These are phyloP conservation scores for Aspergillaceae sp. DNA, from an alignment of 2,329 filamentous ascomycete genomes.

Conservation along the genomic window DNA sequence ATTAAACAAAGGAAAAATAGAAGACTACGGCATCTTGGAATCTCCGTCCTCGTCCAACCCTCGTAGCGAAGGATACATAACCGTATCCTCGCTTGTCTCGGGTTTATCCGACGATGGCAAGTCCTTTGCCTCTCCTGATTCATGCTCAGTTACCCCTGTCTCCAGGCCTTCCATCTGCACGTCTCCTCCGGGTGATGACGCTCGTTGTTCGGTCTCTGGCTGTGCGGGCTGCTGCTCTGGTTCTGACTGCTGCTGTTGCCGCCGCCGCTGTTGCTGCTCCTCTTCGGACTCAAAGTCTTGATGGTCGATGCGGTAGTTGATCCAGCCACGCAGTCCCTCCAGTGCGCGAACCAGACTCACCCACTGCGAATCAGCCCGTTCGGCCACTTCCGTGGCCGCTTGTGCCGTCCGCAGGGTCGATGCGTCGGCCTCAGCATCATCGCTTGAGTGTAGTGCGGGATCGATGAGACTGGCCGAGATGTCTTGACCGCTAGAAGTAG, in stretches of 20 bases:
- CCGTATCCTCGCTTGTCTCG: constrained; percentile 10
- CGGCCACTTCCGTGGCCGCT: constrained; percentile 32
- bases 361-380: constrained; percentile 47
- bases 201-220: not conserved
- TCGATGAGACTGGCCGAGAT: constrained; percentile 36
- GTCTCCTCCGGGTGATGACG: constrained; percentile 5
- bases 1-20: constrained; percentile 3
- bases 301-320: constrained; percentile 47
- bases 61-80: constrained; percentile 26
- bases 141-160: constrained; percentile 17
- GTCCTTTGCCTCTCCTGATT: constrained; percentile 4
- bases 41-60: constrained; percentile 28
- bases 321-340: constrained; percentile 50
- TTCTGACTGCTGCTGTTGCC: not conserved
- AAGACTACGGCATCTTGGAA: constrained; percentile 25
- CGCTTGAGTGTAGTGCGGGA: constrained; percentile 30
- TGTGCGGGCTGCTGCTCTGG: constrained; percentile 3
- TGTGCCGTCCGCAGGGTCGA: constrained; percentile 28
- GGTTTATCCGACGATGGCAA: constrained; percentile 8
- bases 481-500: constrained; percentile 4
- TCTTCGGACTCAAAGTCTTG: constrained; percentile 38
- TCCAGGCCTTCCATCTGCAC: constrained; percentile 24
- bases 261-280: not conserved
- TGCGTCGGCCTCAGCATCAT: constrained; percentile 12
- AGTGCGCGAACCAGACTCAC: constrained; percentile 58